Percentiles rank a stretch among this genome's conserved stretches.
Evolutionary conservation across 768 basidiomycete species (phyloP).

Genomic region (Leccinum longicurvipes): DNA sequence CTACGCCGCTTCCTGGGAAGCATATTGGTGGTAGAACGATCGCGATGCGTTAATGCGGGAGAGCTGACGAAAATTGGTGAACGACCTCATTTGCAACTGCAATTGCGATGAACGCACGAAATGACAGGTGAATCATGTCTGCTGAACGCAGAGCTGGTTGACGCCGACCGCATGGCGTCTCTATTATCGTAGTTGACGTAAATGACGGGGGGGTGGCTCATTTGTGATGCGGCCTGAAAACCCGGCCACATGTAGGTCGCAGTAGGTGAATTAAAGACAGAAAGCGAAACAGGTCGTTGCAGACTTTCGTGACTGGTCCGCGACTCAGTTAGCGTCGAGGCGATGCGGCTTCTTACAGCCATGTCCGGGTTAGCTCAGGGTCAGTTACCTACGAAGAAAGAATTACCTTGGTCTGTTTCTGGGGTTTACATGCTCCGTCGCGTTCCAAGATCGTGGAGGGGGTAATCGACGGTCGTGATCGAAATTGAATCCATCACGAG

Average conservation of each 20-base stretch:
- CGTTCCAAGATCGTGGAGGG: constrained; percentile 31
- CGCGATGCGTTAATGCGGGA: constrained; percentile 26
- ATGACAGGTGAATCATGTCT: constrained; percentile 27
- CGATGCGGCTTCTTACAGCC: constrained; percentile 18
- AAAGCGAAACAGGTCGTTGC: constrained; percentile 36
- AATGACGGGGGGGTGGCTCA: constrained; percentile 37
- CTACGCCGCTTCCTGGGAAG: constrained; percentile 34
- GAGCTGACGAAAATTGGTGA: constrained; percentile 24
- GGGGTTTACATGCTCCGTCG: constrained; percentile 17
- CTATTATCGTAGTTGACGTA: constrained; percentile 36
- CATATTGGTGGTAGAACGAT: constrained; percentile 27
- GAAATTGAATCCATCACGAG: constrained; percentile 31
- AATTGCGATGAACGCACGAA: constrained; percentile 30
- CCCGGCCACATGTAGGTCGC: constrained; percentile 49
- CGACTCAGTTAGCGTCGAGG: constrained; percentile 20
- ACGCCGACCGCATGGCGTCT: constrained; percentile 32
- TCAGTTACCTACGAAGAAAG: constrained; percentile 4
- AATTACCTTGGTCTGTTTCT: constrained; percentile 28
- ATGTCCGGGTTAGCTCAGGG: constrained; percentile 18
- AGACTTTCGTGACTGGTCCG: constrained; percentile 22
- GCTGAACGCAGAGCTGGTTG: constrained; percentile 30
- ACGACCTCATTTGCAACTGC: constrained; percentile 6
- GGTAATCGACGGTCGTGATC: constrained; percentile 34
- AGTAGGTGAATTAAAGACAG: constrained; percentile 42
- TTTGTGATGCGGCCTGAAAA: constrained; percentile 43